Base-by-base conservation (phyloP, 768 basidiomycete genomes). In the Russula foetens region DNA sequence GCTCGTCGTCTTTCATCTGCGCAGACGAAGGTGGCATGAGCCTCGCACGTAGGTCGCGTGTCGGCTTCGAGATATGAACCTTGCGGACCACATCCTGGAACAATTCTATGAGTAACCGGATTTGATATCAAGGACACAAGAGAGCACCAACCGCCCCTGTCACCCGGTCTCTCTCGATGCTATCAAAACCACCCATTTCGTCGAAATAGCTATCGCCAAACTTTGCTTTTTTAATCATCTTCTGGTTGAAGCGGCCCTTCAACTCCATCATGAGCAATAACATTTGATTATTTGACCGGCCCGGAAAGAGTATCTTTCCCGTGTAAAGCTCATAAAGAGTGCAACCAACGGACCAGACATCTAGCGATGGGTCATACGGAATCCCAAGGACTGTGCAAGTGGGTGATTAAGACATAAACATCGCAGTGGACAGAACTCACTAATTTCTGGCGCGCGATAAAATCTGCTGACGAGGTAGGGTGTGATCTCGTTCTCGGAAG, bases 391-490 rank as follows among this genome's bases (percentile, higher is more conserved):
- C 95, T 98, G 67, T 26, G 56, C 17, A 35, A 60, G 51, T 29
- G 48, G 60, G 51, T 63, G 69, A 39, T 57, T 41, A 61, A 23
- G 23, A 58, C 51, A 49, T 49, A 53, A n/a, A 24, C 9, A 17
- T 41, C 43, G 46, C 26, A 38, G 54, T 21, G 51, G 12, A 63
- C 60, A 38, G 56, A 31, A 79, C 83, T 70, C 69, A 98, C 96
- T 99, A 70, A 98, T 98, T 76, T 99, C 97, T 2, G 97, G 97
- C 2, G 96, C 96, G 46, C 97, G 90, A 71, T 99, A 98, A 75
- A 98, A 99, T 48, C 97, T 80, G 66, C 91, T 93, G 61, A 98
- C 97, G 57, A 99, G 85, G 73, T 99, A 98, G 11, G 97, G 97
- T 8, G 97, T 98, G 67, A 98, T 94, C 35, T 97, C 97, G 71